Percentiles rank a stretch among this genome's conserved stretches.
Evolutionary conservation across 352 stramenopile genomes (phyloP).

Genomic region (Phytophthora hybrid): DNA sequence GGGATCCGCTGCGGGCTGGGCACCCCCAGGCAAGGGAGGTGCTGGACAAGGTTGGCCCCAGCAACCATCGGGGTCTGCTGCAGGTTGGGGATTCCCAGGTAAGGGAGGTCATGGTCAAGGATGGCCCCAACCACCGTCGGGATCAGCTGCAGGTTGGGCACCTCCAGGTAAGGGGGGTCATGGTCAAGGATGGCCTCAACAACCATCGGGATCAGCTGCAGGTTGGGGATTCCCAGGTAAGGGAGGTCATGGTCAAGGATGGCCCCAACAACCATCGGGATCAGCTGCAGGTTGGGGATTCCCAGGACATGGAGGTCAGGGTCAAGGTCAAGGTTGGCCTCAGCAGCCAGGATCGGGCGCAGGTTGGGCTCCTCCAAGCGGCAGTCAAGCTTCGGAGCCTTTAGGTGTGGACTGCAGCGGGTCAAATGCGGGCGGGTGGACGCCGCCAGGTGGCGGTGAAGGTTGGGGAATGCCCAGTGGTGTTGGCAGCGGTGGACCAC

Average conservation of each 20-base stretch:
- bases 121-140: not conserved
- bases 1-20: not conserved
- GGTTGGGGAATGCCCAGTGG: not conserved
- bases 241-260: not conserved
- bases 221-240: not conserved
- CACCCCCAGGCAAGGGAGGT: not conserved
- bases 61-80: not conserved
- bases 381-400: conserved; percentile 1
- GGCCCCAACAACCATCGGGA: not conserved
- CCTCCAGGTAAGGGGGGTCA: not conserved
- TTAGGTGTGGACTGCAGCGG: conserved; percentile 16
- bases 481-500: not conserved
- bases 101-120: not conserved
- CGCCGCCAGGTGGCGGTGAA: conserved; percentile 3
- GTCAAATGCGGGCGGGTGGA: conserved; percentile 6
- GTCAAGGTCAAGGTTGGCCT: not conserved
- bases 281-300: not conserved
- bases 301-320: not conserved
- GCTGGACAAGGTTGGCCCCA: not conserved
- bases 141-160: not conserved
- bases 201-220: not conserved
- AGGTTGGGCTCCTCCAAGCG: not conserved
- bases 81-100: not conserved
- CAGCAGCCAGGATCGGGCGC: not conserved
- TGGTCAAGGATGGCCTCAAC: conserved; percentile 4